Percentiles rank a stretch among this genome's conserved stretches.
Evolutionary conservation across 129 eudicot species (phyloP).

Genomic region (Gnaphalium uliginosum): DNA sequence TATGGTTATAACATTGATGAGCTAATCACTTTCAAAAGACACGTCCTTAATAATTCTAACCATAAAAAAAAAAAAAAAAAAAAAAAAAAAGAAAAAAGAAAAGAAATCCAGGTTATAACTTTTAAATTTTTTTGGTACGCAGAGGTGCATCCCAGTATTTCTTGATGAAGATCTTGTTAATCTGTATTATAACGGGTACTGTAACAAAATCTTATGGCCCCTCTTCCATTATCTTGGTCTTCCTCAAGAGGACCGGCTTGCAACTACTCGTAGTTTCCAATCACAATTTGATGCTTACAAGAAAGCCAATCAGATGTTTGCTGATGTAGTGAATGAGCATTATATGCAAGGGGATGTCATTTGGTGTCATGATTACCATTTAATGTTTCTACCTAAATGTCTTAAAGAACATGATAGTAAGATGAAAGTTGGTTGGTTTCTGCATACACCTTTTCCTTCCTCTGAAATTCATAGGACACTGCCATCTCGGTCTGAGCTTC

Average conservation of each 20-base stretch:
- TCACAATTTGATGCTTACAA: slow-evolving; percentile 81
- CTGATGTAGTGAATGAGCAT: slow-evolving; percentile 72
- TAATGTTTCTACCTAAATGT: slow-evolving; percentile 80
- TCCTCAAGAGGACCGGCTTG: slow-evolving; percentile 87
- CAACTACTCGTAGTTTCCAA: slow-evolving; percentile 72
- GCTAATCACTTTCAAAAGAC: background rate
- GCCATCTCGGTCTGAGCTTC: slow-evolving; percentile 78
- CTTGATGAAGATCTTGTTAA: slow-evolving; percentile 78
- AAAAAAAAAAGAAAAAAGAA: no score
- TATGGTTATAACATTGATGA: no score
- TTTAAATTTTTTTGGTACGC: slow-evolving; percentile 9
- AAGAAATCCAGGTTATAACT: background rate
- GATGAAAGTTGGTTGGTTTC: slow-evolving; percentile 93
- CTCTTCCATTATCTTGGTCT: slow-evolving; percentile 84
- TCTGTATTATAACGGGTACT: slow-evolving; percentile 81
- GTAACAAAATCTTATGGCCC: slow-evolving; percentile 87
- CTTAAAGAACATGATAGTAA: slow-evolving; percentile 53
- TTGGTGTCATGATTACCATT: slow-evolving; percentile 93
- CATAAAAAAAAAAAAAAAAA: background rate
- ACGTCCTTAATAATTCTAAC: background rate
- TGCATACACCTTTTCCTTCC: slow-evolving; percentile 92
- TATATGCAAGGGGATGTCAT: slow-evolving; percentile 78
- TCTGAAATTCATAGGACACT: slow-evolving; percentile 77
- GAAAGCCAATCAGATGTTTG: slow-evolving; percentile 84
- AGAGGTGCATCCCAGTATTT: slow-evolving; percentile 86